Evolutionary conservation across 1,284 basidiomycete genomes (phyloP), one percentile per base, ranked within the genome.

Genomic region (Entoloma clypeatum): DNA sequence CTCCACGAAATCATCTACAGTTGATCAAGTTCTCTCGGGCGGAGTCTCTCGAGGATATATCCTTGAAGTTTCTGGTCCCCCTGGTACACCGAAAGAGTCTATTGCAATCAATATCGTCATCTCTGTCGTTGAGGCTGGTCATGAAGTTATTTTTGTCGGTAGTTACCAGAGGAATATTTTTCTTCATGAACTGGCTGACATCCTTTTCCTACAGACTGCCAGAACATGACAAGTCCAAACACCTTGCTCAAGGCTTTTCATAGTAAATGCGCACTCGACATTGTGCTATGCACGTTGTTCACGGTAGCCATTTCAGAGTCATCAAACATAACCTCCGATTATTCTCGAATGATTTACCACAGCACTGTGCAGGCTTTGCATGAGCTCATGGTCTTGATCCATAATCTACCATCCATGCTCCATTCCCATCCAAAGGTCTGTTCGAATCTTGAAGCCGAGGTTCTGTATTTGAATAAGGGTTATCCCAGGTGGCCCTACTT

Each of bases 41-140:
- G 84, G 84, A 9, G 57, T 87, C 35, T 61, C 63, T 36, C 67
- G 65, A 45, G 80, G 82, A 7, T 68, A 73, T 47, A 68, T 86
- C 45, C 64, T 87, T 24, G 84, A 87, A 61, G 63, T 87, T 52
- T 83, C 81, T 32, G 84, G 85, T 1, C 80, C 84, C 25, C 85
- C 85, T 1, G 85, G 85, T 29, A 72, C 74, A 34, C 71, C 73
- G 8, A 86, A 83, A 52, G 81, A 81, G 45, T 52, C 52, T 2
- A 51, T 84, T 3, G 72, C 74, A 3, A 56, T 72, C 7, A 66
- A 71, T 39, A 67, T 83, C 36, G 67, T 73, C 11, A 56, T 60
- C 26, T 67, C 60, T 4, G 77, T 79, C 44, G 59, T 74, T 3
- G 58, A 70, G 43, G 55, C 60, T 7, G 63, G 63, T 0, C 67